Conservation (phyloP, 108 stramenopile species). For the Cyclotella baltica region DNA sequence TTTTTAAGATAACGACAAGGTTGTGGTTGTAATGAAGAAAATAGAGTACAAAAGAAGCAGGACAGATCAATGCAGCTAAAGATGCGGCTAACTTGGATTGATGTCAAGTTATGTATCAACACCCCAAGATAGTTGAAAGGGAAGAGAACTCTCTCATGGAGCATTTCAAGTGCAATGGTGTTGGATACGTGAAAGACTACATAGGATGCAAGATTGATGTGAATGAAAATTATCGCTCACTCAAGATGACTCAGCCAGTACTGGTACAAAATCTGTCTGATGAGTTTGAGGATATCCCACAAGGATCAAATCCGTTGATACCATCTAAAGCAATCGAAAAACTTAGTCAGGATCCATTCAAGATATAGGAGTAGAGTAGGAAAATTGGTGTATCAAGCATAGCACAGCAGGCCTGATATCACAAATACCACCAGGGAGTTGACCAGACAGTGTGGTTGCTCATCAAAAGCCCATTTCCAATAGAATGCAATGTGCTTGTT, state of each 20-base stretch:
- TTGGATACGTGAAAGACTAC: neutral
- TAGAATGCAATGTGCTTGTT: neutral
- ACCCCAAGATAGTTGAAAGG: neutral
- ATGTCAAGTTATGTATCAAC: neutral
- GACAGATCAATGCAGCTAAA: neutral
- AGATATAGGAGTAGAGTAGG: too few species aligned
- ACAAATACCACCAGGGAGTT: neutral
- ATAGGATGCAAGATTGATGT: neutral
- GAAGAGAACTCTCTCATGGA: neutral
- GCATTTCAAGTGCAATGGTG: too few species aligned
- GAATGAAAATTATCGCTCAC: neutral
- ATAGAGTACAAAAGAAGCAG: neutral
- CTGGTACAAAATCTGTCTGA: too few species aligned
- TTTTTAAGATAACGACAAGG: slow-evolving; percentile 16
- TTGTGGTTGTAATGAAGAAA: neutral
- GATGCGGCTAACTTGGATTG: too few species aligned
- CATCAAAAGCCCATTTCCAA: neutral
- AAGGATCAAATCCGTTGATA: too few species aligned
- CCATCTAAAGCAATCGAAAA: too few species aligned
- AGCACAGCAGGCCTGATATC: neutral
- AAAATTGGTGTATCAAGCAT: too few species aligned
- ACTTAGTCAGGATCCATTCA: too few species aligned
- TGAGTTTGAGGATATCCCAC: too few species aligned
- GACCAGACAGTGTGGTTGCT: neutral
- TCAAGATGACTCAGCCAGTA: neutral